phyloP scores from a whole-genome alignment of 495 filamentous ascomycete genomes.

The Rostrohypoxylon terebratum region DNA sequence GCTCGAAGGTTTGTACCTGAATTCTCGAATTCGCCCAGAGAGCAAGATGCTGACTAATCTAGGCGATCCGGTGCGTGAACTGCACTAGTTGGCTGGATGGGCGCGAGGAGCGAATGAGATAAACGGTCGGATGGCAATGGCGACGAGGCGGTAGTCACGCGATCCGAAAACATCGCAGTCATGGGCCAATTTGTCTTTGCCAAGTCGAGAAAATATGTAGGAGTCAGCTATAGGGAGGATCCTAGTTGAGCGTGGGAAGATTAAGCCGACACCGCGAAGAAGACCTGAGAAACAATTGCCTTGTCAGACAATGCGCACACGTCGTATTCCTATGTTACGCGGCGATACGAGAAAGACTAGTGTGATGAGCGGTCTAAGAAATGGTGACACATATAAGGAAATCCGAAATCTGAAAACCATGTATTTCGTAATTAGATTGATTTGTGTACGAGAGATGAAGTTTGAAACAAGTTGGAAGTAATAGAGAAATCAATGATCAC shows the following conservation, averaged over 20 bases:
- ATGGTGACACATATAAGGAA: background rate
- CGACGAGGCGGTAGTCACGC: background rate
- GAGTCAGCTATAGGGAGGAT: background rate
- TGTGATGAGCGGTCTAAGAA: background rate
- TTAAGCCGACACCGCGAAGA: background rate
- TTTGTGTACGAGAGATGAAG: background rate
- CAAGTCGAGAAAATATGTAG: background rate
- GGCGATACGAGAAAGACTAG: background rate
- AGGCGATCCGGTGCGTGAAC: slow-evolving; percentile 75
- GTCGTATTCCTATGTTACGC: background rate
- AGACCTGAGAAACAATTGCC: background rate
- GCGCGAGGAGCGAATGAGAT: slow-evolving; percentile 67
- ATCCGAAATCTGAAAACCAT: background rate
- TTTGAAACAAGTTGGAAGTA: background rate
- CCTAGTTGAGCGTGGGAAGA: background rate
- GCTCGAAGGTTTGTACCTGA: slow-evolving; percentile 65
- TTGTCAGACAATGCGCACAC: background rate
- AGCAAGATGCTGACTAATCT: background rate
- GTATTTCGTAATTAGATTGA: background rate
- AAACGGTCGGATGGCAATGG: background rate
- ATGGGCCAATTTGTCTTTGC: background rate
- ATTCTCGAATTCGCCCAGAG: background rate
- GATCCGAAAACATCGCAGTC: background rate
- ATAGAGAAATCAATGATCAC: too few relatives aligned
- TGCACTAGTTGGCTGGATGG: slow-evolving; percentile 84